A percentile compares a stretch with the other conserved stretches of the same genome.
Evolutionary conservation across 164 flowering plant species (phyloP).

Genomic region (Vitis amurensis): DNA sequence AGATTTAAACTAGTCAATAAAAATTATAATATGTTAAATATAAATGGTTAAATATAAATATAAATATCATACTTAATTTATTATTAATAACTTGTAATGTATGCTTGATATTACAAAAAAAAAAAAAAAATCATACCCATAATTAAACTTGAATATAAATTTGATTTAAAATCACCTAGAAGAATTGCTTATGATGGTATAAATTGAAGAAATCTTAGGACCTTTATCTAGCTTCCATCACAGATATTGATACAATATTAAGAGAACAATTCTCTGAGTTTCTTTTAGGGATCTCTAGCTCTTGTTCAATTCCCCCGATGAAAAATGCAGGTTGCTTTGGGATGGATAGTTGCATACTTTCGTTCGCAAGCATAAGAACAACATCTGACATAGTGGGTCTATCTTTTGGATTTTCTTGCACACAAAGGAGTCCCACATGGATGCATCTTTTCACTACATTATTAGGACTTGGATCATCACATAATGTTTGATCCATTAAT

Average conservation of each 20-base stretch:
- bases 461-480: not conserved
- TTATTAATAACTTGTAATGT: too few relatives aligned
- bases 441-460: conserved; percentile 15
- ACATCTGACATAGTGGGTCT: conserved; percentile 32
- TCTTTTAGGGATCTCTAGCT: not conserved
- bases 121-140: too few relatives aligned
- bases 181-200: too few relatives aligned
- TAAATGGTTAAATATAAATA: too few relatives aligned
- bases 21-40: too few relatives aligned
- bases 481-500: conserved; percentile 18
- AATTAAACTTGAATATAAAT: too few relatives aligned
- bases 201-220: too few relatives aligned
- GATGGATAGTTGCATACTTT: not conserved
- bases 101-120: too few relatives aligned
- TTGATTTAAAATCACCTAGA: too few relatives aligned
- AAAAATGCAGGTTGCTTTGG: conserved; percentile 29
- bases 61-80: too few relatives aligned
- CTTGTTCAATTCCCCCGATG: not conserved
- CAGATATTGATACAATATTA: conserved; percentile 12
- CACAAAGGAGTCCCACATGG: conserved; percentile 30
- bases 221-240: conserved; percentile 17
- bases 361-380: conserved; percentile 17
- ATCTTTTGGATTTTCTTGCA: conserved; percentile 22
- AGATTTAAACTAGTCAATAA: too few relatives aligned
- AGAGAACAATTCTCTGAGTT: not conserved